Conservation (phyloP, 108 stramenopile species). For the Skeletonema costatum region DNA sequence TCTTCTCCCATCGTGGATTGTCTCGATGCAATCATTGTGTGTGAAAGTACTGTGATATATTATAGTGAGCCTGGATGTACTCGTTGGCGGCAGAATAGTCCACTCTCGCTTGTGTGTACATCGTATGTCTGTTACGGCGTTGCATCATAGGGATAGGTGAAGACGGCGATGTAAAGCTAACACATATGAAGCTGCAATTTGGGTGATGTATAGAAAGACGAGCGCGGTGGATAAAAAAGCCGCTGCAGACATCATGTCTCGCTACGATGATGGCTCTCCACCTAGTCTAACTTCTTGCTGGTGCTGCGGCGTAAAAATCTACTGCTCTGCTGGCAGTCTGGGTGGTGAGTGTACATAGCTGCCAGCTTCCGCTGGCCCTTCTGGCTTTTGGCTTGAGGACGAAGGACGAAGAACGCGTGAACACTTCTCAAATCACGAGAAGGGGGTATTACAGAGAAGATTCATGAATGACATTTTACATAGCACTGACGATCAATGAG, state of each 20-base stretch:
- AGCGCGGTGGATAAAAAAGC: not conserved
- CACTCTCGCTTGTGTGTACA: conserved; percentile 8
- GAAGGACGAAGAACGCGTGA: too few relatives aligned
- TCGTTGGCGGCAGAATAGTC: conserved; percentile 67
- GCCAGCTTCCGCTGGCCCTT: too few relatives aligned
- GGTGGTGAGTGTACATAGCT: too few relatives aligned
- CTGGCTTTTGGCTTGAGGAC: too few relatives aligned
- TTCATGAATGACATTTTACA: too few relatives aligned
- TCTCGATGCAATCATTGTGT: not conserved
- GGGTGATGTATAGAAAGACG: not conserved
- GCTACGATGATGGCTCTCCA: not conserved
- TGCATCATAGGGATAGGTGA: not conserved
- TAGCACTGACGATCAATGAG: too few relatives aligned
- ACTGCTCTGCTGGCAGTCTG: too few relatives aligned
- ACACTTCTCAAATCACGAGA: too few relatives aligned
- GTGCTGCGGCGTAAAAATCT: too few relatives aligned
- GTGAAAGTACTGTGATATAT: conserved; percentile 8
- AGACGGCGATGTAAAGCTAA: not conserved
- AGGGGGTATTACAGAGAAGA: too few relatives aligned
- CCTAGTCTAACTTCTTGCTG: too few relatives aligned
- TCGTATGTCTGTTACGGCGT: not conserved
- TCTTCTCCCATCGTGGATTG: conserved; percentile 8
- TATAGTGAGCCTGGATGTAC: conserved; percentile 55
- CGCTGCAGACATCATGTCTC: not conserved
- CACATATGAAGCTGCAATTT: not conserved